phyloP scores from a whole-genome alignment of 257 asterid genomes.

The Ajuga chamaepitys region DNA sequence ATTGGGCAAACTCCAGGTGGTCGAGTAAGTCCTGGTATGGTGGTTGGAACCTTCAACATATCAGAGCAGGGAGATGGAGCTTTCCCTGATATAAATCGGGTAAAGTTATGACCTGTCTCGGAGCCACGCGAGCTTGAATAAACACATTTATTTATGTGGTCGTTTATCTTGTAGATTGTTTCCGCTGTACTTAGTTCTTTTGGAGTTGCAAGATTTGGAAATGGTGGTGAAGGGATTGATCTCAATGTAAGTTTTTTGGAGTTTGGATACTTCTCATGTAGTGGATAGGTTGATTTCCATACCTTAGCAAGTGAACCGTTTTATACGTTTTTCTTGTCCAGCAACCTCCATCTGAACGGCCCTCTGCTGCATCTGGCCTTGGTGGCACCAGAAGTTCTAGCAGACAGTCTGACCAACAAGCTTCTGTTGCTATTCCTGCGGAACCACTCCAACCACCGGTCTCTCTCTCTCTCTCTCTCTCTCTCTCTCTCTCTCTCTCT shows the following conservation, averaged over 20 bases:
- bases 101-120: constrained; percentile 22
- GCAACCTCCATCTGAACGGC: constrained; percentile 54
- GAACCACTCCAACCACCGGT: constrained; percentile 79
- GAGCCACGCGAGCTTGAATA: constrained; percentile 10
- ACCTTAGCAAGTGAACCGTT: not conserved
- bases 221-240: constrained; percentile 62
- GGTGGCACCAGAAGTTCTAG: constrained; percentile 38
- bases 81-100: constrained; percentile 75
- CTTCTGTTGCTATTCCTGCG: constrained; percentile 30
- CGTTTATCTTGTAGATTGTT: constrained; percentile 43
- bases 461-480: not conserved
- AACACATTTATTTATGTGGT: constrained; percentile 7
- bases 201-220: constrained; percentile 57
- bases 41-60: constrained; percentile 79
- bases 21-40: constrained; percentile 49
- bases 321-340: constrained; percentile 21
- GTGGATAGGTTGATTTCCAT: constrained; percentile 1
- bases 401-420: constrained; percentile 47
- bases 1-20: constrained; percentile 36
- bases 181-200: constrained; percentile 61
- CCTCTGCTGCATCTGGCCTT: constrained; percentile 27
- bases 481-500: constrained; percentile 11
- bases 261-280: constrained; percentile 11
- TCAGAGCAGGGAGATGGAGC: constrained; percentile 81
- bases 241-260: constrained; percentile 55